Percentiles rank a stretch among this genome's conserved stretches.
Conservation (phyloP, 352 stramenopile species). For the Phytophthora crassamura region DNA sequence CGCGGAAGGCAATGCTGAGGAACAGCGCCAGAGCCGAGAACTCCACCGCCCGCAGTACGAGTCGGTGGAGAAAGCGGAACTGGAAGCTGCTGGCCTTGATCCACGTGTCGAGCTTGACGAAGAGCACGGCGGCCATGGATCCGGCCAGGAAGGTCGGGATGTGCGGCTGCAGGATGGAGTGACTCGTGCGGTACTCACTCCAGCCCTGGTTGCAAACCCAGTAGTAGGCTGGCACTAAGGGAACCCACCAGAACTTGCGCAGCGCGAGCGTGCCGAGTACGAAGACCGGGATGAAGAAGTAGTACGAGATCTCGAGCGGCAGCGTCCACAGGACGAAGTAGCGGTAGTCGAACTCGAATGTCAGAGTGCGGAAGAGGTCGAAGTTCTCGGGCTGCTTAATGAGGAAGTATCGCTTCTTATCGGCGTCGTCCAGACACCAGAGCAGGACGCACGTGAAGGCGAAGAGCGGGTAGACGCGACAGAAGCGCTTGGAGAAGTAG, state of each 20-base stretch:
- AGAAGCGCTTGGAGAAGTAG: slow-evolving; percentile 55
- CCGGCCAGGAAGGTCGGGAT: slow-evolving; percentile 49
- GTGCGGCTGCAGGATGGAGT: slow-evolving; percentile 29
- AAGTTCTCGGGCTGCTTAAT: slow-evolving; percentile 32
- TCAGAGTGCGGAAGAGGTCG: slow-evolving; percentile 47
- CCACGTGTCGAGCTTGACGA: slow-evolving; percentile 33
- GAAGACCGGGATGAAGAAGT: slow-evolving; percentile 59
- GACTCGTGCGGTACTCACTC: slow-evolving; percentile 34
- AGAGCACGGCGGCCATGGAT: slow-evolving; percentile 50
- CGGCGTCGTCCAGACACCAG: slow-evolving; percentile 38
- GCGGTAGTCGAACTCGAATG: slow-evolving; percentile 46
- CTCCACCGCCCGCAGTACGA: slow-evolving; percentile 33
- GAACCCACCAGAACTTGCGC: slow-evolving; percentile 44
- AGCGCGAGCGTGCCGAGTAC: slow-evolving; percentile 28
- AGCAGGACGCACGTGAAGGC: slow-evolving; percentile 41
- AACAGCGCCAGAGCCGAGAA: slow-evolving; percentile 27
- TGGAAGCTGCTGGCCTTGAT: slow-evolving; percentile 40
- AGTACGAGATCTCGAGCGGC: slow-evolving; percentile 59
- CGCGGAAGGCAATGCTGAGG: slow-evolving; percentile 44
- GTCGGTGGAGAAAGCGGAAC: slow-evolving; percentile 27
- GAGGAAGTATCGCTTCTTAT: slow-evolving; percentile 41
- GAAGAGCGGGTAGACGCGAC: slow-evolving; percentile 60
- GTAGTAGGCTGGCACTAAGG: slow-evolving; percentile 36
- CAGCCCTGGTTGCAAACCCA: slow-evolving; percentile 40
- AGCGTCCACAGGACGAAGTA: slow-evolving; percentile 66